These are phyloP conservation scores for Myriosclerotinia curreyana DNA, from an alignment of 2,329 filamentous ascomycete species.

Conservation along the genomic window DNA sequence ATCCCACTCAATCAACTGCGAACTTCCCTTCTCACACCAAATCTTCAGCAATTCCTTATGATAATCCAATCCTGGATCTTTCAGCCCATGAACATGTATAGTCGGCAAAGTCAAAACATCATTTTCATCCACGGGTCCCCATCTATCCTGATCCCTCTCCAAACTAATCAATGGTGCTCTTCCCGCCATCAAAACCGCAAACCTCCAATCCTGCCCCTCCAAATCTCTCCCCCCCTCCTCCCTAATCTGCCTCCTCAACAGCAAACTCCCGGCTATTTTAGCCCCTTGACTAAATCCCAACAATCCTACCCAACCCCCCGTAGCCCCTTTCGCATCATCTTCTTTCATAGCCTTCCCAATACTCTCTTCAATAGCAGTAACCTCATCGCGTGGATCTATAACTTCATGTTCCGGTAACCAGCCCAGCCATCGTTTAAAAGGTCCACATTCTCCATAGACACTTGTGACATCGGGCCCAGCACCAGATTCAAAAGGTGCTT, in stretches of 20 bases:
- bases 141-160: constrained; percentile 31
- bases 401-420: constrained; percentile 58
- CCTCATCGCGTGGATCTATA: constrained; percentile 44
- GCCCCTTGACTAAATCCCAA: constrained; percentile 67
- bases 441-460: constrained; percentile 64
- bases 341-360: constrained; percentile 49
- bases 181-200: constrained; percentile 61
- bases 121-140: constrained; percentile 42
- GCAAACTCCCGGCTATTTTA: constrained; percentile 57
- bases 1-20: constrained; percentile 67
- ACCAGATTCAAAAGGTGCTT: constrained; percentile 63
- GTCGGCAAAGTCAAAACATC: constrained; percentile 53
- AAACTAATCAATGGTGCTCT: constrained; percentile 57
- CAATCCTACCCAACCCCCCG: constrained; percentile 58
- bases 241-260: constrained; percentile 56
- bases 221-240: constrained; percentile 16
- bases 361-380: constrained; percentile 43
- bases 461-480: constrained; percentile 59
- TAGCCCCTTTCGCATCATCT: constrained; percentile 48
- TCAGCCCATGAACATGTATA: constrained; percentile 64
- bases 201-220: constrained; percentile 46
- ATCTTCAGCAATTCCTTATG: constrained; percentile 55
- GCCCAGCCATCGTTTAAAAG: constrained; percentile 63
- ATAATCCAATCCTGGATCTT: constrained; percentile 56
- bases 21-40: constrained; percentile 56